A percentile compares a stretch with the other conserved stretches of the same genome.
Conservation (phyloP, 2,329 filamentous ascomycete genomes). For the Penicillium paneum region DNA sequence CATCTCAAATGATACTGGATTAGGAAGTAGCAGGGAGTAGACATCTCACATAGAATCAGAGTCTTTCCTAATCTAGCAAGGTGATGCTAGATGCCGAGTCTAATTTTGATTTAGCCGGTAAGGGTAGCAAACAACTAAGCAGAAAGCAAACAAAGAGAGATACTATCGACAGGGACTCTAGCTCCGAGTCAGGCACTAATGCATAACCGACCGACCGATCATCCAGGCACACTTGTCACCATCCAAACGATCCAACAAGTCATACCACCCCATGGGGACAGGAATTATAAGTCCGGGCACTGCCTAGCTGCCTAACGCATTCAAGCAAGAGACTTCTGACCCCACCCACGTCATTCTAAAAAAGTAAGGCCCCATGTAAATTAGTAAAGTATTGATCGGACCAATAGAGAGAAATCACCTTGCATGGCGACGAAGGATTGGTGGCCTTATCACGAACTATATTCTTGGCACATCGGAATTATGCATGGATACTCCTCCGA, state of each 20-base stretch:
- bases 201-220: background rate
- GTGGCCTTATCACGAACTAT: slow-evolving; percentile 1
- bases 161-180: background rate
- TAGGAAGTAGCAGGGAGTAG: background rate
- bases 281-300: background rate
- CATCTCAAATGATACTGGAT: background rate
- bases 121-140: background rate
- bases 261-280: background rate
- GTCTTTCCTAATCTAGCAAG: background rate
- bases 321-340: background rate
- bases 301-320: background rate
- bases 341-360: background rate
- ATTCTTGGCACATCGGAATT: background rate
- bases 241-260: background rate
- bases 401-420: slow-evolving; percentile 1
- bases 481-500: background rate
- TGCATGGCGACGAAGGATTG: background rate
- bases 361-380: background rate
- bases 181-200: slow-evolving; percentile 2
- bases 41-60: background rate
- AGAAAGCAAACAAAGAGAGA: background rate
- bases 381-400: background rate
- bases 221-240: background rate
- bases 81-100: background rate
- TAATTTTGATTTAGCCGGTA: background rate